These are phyloP conservation scores for Colletotrichum limetticola DNA, from an alignment of 2,329 filamentous ascomycete genomes.

Conservation along the genomic window DNA sequence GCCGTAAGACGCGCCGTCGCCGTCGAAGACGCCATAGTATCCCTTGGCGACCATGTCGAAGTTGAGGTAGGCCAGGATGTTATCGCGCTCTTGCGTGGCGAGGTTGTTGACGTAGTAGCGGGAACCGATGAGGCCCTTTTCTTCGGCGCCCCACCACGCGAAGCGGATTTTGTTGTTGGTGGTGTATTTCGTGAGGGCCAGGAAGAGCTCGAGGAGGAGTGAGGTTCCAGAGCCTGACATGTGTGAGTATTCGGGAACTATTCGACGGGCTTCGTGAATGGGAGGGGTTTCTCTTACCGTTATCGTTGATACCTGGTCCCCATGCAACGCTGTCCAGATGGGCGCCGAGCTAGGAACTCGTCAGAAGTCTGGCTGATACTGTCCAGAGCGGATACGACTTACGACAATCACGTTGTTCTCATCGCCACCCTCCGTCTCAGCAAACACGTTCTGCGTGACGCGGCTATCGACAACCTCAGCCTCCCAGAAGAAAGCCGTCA, in stretches of 20 bases:
- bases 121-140: slow-evolving; percentile 51
- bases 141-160: slow-evolving; percentile 58
- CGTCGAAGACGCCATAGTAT: slow-evolving; percentile 49
- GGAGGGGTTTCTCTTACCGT: slow-evolving; percentile 41
- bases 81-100: slow-evolving; percentile 43
- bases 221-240: slow-evolving; percentile 47
- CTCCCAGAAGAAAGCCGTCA: slow-evolving; percentile 49
- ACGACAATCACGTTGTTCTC: slow-evolving; percentile 51
- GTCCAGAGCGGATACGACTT: not conserved
- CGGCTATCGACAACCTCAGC: slow-evolving; percentile 49
- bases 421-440: slow-evolving; percentile 56
- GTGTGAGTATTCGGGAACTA: not conserved
- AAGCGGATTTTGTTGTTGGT: slow-evolving; percentile 53
- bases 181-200: slow-evolving; percentile 47
- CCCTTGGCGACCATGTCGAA: slow-evolving; percentile 53
- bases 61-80: slow-evolving; percentile 52
- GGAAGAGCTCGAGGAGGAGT: slow-evolving; percentile 53
- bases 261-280: too few species aligned
- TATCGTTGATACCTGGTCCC: slow-evolving; percentile 58
- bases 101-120: slow-evolving; percentile 51
- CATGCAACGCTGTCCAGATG: slow-evolving; percentile 56
- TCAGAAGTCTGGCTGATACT: not conserved
- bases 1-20: slow-evolving; percentile 48
- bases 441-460: slow-evolving; percentile 56
- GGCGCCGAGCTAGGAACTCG: slow-evolving; percentile 45